These are phyloP conservation scores for Dacryopinax primogenitus DNA, from an alignment of 768 basidiomycete species.

Conservation along the genomic window DNA sequence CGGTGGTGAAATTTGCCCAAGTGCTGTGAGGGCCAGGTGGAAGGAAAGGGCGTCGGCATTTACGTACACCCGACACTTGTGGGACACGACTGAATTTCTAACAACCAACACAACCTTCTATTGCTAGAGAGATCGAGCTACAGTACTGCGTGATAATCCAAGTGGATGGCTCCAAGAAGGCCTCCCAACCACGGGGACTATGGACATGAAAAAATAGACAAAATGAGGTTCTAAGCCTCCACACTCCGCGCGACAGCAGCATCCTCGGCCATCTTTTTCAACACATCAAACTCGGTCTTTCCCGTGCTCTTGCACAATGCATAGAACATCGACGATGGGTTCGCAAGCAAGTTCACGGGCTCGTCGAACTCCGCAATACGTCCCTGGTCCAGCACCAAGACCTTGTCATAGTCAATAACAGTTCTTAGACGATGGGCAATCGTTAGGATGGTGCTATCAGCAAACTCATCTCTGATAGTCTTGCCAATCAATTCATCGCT, in stretches of 20 bases:
- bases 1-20: too few species aligned
- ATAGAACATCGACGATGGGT: conserved; percentile 51
- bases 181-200: neutral
- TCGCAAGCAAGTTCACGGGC: conserved; percentile 42
- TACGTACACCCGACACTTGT: too few species aligned
- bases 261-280: conserved; percentile 51
- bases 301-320: conserved; percentile 62
- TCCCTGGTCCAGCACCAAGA: conserved; percentile 68
- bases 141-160: neutral
- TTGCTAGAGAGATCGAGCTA: neutral
- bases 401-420: conserved; percentile 70
- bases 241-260: conserved; percentile 9
- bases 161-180: neutral
- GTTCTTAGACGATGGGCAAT: conserved; percentile 70
- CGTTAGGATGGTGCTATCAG: conserved; percentile 67
- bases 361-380: conserved; percentile 63
- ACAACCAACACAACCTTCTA: conserved; percentile 2
- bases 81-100: too few species aligned
- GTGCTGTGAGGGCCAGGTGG: too few species aligned
- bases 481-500: conserved; percentile 18
- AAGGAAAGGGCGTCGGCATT: too few species aligned
- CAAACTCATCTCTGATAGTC: conserved; percentile 39
- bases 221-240: neutral
- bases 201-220: neutral
- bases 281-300: conserved; percentile 50